phyloP scores from a whole-genome alignment of 1,139 yeast species.

The Candida sp. region DNA sequence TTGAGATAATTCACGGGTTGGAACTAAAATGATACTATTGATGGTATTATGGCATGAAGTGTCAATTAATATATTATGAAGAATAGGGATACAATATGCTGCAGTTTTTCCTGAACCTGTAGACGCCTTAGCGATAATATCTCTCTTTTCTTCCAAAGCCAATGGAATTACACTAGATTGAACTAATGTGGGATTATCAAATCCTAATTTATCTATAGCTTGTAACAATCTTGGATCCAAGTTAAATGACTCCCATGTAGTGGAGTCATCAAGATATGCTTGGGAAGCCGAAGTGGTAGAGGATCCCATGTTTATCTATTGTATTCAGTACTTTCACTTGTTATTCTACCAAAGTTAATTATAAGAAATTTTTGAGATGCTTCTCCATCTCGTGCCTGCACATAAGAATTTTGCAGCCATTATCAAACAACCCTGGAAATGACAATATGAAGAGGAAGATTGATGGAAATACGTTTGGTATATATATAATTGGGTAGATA shows the following conservation, averaged over 20 bases:
- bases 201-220: conserved; percentile 81
- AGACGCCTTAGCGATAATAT: conserved; percentile 82
- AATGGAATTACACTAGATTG: conserved; percentile 92
- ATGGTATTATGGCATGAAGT: conserved; percentile 20
- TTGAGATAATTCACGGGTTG: conserved; percentile 80
- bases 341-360: background rate
- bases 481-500: no score
- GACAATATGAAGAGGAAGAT: no score
- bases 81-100: conserved; percentile 76
- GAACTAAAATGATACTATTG: conserved; percentile 68
- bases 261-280: conserved; percentile 66
- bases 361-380: background rate
- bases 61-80: conserved; percentile 58
- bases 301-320: conserved; percentile 3
- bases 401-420: background rate
- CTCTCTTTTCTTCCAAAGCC: conserved; percentile 83
- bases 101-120: conserved; percentile 94
- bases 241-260: conserved; percentile 67
- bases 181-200: conserved; percentile 80
- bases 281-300: conserved; percentile 47
- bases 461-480: no score
- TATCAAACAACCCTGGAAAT: no score
- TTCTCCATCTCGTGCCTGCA: background rate
- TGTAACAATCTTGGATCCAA: conserved; percentile 82
- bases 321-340: background rate